A percentile compares a stretch with the other conserved stretches of the same genome.
Evolutionary conservation across 371 early-diverging fungal genomes (phyloP).

Genomic region (Batkoa obscura): DNA sequence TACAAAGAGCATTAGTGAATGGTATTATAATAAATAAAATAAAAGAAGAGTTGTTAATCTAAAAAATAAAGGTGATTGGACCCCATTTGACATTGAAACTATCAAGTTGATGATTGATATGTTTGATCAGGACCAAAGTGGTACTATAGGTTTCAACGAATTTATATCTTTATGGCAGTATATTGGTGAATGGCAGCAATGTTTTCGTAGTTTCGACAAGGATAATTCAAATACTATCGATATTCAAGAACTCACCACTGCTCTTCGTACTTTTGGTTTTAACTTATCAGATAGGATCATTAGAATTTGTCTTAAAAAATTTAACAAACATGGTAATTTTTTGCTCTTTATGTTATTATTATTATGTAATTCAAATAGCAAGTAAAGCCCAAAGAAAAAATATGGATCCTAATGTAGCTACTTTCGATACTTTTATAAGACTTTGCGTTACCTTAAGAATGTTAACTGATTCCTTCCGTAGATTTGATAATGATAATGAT

Average conservation of each 20-base stretch:
- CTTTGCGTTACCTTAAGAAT: slow-evolving; percentile 42
- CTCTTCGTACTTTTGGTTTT: slow-evolving; percentile 57
- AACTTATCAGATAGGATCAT: slow-evolving; percentile 33
- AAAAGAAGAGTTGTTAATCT: neutral
- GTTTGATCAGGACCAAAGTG: slow-evolving; percentile 34
- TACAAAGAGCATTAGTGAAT: slow-evolving; percentile 37
- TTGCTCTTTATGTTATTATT: neutral
- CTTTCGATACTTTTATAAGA: slow-evolving; percentile 51
- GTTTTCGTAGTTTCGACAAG: slow-evolving; percentile 60
- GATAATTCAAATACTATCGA: slow-evolving; percentile 64
- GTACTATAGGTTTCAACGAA: slow-evolving; percentile 57
- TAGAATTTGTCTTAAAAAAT: slow-evolving; percentile 30
- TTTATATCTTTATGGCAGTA: slow-evolving; percentile 58
- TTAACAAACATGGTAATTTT: slow-evolving; percentile 31
- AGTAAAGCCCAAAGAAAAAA: no score
- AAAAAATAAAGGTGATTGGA: slow-evolving; percentile 16
- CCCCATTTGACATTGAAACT: slow-evolving; percentile 20
- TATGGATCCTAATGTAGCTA: neutral
- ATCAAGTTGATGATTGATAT: slow-evolving; percentile 27
- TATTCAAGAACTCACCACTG: slow-evolving; percentile 41
- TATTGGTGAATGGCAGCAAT: slow-evolving; percentile 51
- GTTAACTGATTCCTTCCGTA: slow-evolving; percentile 38
- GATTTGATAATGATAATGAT: slow-evolving; percentile 27
- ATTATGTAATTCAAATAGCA: no score
- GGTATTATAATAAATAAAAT: slow-evolving; percentile 10